Percentiles rank a stretch among this genome's conserved stretches.
These are phyloP conservation scores for Colletotrichum euphorbiae DNA, from an alignment of 2,329 filamentous ascomycete genomes.

Conservation along the genomic window DNA sequence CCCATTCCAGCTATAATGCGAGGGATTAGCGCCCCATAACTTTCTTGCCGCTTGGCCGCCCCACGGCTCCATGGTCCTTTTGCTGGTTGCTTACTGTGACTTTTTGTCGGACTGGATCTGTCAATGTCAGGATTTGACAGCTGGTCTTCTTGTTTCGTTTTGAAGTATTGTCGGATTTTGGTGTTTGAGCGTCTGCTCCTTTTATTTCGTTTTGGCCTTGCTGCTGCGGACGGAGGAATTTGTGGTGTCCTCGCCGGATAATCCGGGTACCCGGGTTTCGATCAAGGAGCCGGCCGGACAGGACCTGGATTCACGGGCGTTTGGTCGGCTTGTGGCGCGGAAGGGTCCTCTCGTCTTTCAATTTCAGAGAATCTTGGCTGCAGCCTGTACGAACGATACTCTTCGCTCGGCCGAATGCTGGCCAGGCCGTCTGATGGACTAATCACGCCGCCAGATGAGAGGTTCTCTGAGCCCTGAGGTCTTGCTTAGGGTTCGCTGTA, in stretches of 20 bases:
- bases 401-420: conserved; percentile 7
- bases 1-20: conserved; percentile 24
- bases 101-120: conserved; percentile 12
- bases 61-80: conserved; percentile 9
- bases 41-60: not conserved
- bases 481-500: not conserved
- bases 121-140: not conserved
- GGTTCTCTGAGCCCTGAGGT: too few relatives aligned
- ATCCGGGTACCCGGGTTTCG: conserved; percentile 8
- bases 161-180: not conserved
- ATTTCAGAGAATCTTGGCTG: conserved; percentile 1
- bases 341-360: not conserved
- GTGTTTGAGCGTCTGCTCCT: not conserved
- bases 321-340: conserved; percentile 2
- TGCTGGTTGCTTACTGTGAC: conserved; percentile 7
- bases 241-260: not conserved
- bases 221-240: conserved; percentile 2
- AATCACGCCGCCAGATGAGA: not conserved
- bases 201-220: not conserved
- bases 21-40: conserved; percentile 6
- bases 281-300: not conserved
- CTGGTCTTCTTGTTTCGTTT: conserved; percentile 7
- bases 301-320: too few relatives aligned
- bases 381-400: too few relatives aligned
- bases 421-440: not conserved